Evolutionary conservation across 192 early-diverging fungal species (phyloP).

Genomic region (Gryganskiella cystojenkinii): DNA sequence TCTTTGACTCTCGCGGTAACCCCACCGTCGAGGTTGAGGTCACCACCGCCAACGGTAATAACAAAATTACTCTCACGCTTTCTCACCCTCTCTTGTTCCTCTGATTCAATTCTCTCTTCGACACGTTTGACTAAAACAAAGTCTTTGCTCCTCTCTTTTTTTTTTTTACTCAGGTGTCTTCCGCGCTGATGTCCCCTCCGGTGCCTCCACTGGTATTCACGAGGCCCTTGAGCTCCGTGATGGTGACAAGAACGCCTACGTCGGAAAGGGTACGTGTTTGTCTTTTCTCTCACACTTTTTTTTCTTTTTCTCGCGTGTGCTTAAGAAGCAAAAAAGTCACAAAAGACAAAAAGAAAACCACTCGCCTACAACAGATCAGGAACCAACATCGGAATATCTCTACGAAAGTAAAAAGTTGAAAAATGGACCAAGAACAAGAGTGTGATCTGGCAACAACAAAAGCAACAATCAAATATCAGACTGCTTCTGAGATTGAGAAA

Average conservation of each 20-base stretch:
- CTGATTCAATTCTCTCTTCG: conserved; percentile 7
- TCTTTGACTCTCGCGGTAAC: conserved; percentile 99
- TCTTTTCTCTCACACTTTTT: neutral
- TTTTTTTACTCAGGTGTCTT: conserved; percentile 72
- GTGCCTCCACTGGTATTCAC: conserved; percentile 98
- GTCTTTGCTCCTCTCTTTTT: neutral
- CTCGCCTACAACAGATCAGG: too few relatives aligned
- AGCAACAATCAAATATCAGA: too few relatives aligned
- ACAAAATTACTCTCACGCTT: conserved; percentile 2
- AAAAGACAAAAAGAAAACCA: too few relatives aligned
- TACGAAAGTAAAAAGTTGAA: too few relatives aligned
- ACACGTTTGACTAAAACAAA: conserved; percentile 7
- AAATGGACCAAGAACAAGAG: too few relatives aligned
- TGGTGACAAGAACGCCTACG: conserved; percentile 81
- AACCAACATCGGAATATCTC: too few relatives aligned
- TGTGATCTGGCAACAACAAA: too few relatives aligned
- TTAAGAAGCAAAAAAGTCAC: neutral
- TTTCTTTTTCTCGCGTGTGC: neutral
- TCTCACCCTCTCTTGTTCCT: neutral
- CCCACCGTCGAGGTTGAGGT: conserved; percentile 98
- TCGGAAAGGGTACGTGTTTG: conserved; percentile 88
- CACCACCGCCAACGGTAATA: conserved; percentile 89
- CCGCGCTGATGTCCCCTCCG: conserved; percentile 97
- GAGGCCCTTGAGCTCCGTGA: conserved; percentile 99
- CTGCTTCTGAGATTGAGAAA: too few relatives aligned